phyloP scores from a whole-genome alignment of 306 rosid genomes.

The Amphicarpaea edgeworthii region DNA sequence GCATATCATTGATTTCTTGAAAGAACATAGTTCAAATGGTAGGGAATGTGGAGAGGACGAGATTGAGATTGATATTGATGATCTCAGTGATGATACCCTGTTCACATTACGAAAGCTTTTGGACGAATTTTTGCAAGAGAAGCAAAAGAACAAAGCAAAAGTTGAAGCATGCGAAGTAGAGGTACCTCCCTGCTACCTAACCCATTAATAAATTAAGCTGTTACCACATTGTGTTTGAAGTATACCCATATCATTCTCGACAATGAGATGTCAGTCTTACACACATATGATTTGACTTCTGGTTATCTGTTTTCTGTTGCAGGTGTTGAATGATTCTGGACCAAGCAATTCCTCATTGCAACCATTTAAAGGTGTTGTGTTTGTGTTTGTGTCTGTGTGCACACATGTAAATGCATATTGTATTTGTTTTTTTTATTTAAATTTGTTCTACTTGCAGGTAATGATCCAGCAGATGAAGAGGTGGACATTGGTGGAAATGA shows the following conservation, averaged over 20 bases:
- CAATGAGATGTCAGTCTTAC: constrained; percentile 5
- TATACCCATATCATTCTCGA: neutral
- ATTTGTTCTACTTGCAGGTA: constrained; percentile 57
- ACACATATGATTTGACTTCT: constrained; percentile 24
- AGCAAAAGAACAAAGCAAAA: constrained; percentile 57
- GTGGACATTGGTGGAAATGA: constrained; percentile 77
- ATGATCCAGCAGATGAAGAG: constrained; percentile 74
- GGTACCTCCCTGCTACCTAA: constrained; percentile 55
- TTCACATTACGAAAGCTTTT: constrained; percentile 68
- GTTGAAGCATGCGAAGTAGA: constrained; percentile 78
- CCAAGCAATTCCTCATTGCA: constrained; percentile 90
- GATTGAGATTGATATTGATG: constrained; percentile 86
- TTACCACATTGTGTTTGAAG: constrained; percentile 10
- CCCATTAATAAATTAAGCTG: constrained; percentile 22
- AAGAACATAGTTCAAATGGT: constrained; percentile 71
- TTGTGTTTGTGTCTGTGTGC: constrained; percentile 24
- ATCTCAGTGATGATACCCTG: constrained; percentile 77
- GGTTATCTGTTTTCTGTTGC: constrained; percentile 50
- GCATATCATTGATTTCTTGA: constrained; percentile 77
- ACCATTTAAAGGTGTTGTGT: constrained; percentile 71
- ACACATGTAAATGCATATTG: neutral
- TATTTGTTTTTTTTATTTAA: constrained; percentile 17
- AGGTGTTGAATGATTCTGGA: constrained; percentile 82
- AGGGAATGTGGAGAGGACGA: constrained; percentile 77
- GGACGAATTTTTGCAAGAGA: constrained; percentile 68